Conservation (phyloP, 2,329 filamentous ascomycete species). For the Ceratocystis harringtonii region DNA sequence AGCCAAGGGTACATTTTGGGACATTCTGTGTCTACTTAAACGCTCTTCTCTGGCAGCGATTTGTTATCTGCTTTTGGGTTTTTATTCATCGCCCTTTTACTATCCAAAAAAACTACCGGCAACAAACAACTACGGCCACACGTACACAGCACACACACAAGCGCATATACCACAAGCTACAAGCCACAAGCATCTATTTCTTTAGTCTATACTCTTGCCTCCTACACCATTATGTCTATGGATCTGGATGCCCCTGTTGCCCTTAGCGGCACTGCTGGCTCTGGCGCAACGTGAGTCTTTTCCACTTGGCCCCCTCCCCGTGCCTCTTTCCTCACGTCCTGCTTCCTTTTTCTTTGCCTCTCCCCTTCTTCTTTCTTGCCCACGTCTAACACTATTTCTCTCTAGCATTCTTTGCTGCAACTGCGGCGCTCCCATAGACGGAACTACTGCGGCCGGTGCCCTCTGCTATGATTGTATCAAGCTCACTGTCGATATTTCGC, state of each 20-base stretch:
- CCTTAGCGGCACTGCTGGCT: slow-evolving; percentile 23
- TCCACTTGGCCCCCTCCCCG: not conserved
- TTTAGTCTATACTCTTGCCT: not conserved
- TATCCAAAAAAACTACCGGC: not conserved
- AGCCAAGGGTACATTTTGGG: not conserved
- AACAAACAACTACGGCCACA: not conserved
- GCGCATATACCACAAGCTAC: not conserved
- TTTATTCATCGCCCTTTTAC: not conserved
- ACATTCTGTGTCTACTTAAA: not conserved
- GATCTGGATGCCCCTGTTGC: slow-evolving; percentile 32
- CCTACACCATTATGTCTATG: slow-evolving; percentile 26
- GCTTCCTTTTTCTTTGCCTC: not conserved
- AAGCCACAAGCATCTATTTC: not conserved
- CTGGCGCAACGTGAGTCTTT: slow-evolving; percentile 28
- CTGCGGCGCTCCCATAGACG: slow-evolving; percentile 90
- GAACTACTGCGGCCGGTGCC: slow-evolving; percentile 69
- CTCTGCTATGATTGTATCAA: slow-evolving; percentile 95
- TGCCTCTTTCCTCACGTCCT: not conserved
- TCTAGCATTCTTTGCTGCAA: slow-evolving; percentile 89
- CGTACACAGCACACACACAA: not conserved
- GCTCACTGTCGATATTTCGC: slow-evolving; percentile 81
- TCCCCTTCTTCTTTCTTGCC: slow-evolving; percentile 6
- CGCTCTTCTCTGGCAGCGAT: not conserved
- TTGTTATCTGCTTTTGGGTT: not conserved
- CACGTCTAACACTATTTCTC: not conserved